A percentile compares a stretch with the other conserved stretches of the same genome.
Evolutionary conservation across 1,284 basidiomycete species (phyloP).

Genomic region (Afroboletus lepidellus): DNA sequence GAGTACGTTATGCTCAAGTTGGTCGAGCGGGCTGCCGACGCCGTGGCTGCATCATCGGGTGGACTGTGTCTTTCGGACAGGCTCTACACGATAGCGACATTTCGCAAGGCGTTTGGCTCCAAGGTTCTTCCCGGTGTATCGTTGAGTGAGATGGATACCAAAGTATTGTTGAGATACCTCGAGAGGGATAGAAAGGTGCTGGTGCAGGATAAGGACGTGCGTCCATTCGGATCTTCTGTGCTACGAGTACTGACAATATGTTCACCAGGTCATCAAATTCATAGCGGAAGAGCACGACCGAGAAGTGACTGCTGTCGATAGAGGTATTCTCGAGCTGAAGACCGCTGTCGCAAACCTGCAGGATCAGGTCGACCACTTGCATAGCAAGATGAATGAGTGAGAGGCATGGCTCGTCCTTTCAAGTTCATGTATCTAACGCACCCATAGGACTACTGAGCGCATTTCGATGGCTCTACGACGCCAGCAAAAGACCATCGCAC

Average conservation of each 20-base stretch:
- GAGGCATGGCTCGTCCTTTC: constrained; percentile 9
- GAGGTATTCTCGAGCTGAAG: constrained; percentile 73
- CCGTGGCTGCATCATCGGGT: constrained; percentile 53
- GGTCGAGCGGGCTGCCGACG: constrained; percentile 66
- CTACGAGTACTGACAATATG: neutral
- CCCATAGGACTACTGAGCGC: constrained; percentile 60
- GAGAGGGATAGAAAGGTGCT: constrained; percentile 71
- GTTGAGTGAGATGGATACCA: constrained; percentile 61
- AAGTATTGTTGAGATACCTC: constrained; percentile 74
- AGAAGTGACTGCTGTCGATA: constrained; percentile 69
- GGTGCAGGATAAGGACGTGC: constrained; percentile 63
- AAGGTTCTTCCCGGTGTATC: constrained; percentile 44
- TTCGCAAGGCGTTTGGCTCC: constrained; percentile 57
- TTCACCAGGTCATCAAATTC: constrained; percentile 73
- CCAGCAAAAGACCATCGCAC: constrained; percentile 71
- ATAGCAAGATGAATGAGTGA: constrained; percentile 68
- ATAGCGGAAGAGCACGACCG: constrained; percentile 42
- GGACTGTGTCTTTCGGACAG: constrained; percentile 57
- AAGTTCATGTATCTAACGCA: neutral
- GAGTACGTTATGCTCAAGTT: constrained; percentile 74
- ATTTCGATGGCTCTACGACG: constrained; percentile 63
- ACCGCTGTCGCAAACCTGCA: constrained; percentile 64
- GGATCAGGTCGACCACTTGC: constrained; percentile 63
- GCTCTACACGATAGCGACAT: constrained; percentile 63
- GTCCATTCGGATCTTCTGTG: constrained; percentile 19